Evolutionary conservation across 257 asterid species (phyloP), one percentile per base, ranked within the genome.

Genomic region (Solanum commersonii): DNA sequence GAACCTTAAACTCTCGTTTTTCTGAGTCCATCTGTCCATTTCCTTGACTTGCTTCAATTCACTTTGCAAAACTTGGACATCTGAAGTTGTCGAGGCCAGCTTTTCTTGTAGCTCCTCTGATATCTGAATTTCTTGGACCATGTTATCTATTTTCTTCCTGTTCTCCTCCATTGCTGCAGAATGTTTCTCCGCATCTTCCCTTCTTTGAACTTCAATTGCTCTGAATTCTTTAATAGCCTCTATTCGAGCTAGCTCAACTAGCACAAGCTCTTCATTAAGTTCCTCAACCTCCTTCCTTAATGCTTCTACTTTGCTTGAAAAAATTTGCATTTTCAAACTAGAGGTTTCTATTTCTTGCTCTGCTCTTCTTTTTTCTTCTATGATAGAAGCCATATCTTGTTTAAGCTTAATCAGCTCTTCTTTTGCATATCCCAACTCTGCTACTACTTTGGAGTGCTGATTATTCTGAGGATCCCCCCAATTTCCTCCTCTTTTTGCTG

Each of bases 221-320:
- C 89, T 93, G 35, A 65, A 87, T 87, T 97, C 99, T 88, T 91
- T 95, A 46, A 94, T 31, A 25, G 98, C 98, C 88, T 96, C 99
- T 15, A 97, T 93, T 87, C 95, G 91, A 22, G 99, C 99, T 92
- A 97, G 87, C 94, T 97, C 99, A 74, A 94, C 98, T 77, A 96
- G 92, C 84, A 97, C 95, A 71, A 93, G 95, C 90, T 97, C 98
- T 92, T 96, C 98, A 10, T 92, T 90, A 52, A 92, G 87, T 85
- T 92, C 31, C 52, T 94, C 98, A 13, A 96, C 93, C 91, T 93
- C 93, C 52, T 3, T 35, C 83, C 85, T 87, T 27, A 96, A 95
- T 20, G 88, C 84, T 49, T 90, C 93, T 20, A 92, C 88, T 5
- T 91, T 88, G 81, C 91, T 90, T 82, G 90, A 52, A 73, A 44